phyloP scores from a whole-genome alignment of 2,329 filamentous ascomycete species.

The Hypoxylon sp. region DNA sequence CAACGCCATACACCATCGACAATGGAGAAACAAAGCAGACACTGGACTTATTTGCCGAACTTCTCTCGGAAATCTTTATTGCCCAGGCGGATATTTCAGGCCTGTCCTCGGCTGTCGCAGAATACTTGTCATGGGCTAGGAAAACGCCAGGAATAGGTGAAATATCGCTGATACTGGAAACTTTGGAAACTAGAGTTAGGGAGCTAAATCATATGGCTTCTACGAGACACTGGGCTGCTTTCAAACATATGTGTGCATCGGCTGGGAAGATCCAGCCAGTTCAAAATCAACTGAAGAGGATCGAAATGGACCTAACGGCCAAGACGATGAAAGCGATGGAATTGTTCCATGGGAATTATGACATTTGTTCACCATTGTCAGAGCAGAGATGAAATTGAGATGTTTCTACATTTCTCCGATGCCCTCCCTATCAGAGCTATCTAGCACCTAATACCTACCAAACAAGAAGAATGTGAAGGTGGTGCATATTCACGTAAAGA shows the following conservation, averaged over 20 bases:
- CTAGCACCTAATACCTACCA: background rate
- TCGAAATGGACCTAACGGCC: slow-evolving; percentile 1
- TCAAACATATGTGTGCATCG: slow-evolving; percentile 2
- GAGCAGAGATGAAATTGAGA: slow-evolving; percentile 1
- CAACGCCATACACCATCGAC: background rate
- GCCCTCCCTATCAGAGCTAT: background rate
- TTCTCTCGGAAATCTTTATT: slow-evolving; percentile 2
- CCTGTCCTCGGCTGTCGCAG: background rate
- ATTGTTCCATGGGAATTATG: slow-evolving; percentile 7
- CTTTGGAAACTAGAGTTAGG: background rate
- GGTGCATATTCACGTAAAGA: background rate
- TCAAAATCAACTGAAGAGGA: background rate
- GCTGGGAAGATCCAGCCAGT: background rate
- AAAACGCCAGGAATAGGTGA: background rate
- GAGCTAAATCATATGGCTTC: slow-evolving; percentile 4
- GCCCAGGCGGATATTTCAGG: slow-evolving; percentile 5
- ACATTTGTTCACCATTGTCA: slow-evolving; percentile 2
- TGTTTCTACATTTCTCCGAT: background rate
- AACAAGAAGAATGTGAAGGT: background rate
- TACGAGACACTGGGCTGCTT: slow-evolving; percentile 11
- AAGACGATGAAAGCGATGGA: slow-evolving; percentile 13
- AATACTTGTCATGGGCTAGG: slow-evolving; percentile 9
- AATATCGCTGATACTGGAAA: slow-evolving; percentile 1
- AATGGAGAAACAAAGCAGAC: background rate
- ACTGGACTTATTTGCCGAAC: background rate